Base-by-base conservation (phyloP, 2,329 filamentous ascomycete genomes). In the Dactylellina haptotyla region DNA sequence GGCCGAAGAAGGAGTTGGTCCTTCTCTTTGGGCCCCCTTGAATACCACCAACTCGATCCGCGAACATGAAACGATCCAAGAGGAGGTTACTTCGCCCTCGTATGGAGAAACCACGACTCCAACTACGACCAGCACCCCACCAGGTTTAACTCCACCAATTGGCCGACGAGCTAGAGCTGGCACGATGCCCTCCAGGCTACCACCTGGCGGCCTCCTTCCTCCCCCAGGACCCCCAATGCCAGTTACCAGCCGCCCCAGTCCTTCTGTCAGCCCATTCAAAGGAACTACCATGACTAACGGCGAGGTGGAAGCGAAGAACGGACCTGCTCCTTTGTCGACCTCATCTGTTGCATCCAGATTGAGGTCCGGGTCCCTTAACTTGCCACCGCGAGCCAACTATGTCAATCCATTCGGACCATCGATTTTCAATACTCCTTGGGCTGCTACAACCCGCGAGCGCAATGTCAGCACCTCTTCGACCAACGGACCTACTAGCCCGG, bases 31-130 rank as follows among this genome's bases (percentile, higher is more conserved):
- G 95, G 93, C 95, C 9, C 94, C 95, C 76, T 94, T 95, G 53
- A 97, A 94, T 64, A 97, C 94, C 81, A 95, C 94, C 76, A 94
- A 97, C 81, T 97, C 94, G 18, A 97, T 99, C 57, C 92, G 95
- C 79, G 77, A 78, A 34, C 77, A 77, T 41, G 95, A 98, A 83
- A 97, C 94, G 76, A 98, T 99, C 75, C 70, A 67, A 20, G 70
- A 75, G 25, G 70, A 67, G 41, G 70, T 75, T 18, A 67, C 70
- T 32, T 69, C 63, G 6, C 70, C 81, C 92, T 97, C 80, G 87
- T 90, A 75, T 30, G 70, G 62, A 28, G 70, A 75, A 53, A 54
- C 69, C 3, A 34, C 59, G 1, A 26, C 61, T n/a, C 75, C 88
- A 88, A 66, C 69, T 1, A 73, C 61, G 12, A 76, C 87, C 89